Percentiles rank a stretch among this genome's conserved stretches.
Conservation (phyloP, 2,329 filamentous ascomycete genomes). For the Penicillium sp. region DNA sequence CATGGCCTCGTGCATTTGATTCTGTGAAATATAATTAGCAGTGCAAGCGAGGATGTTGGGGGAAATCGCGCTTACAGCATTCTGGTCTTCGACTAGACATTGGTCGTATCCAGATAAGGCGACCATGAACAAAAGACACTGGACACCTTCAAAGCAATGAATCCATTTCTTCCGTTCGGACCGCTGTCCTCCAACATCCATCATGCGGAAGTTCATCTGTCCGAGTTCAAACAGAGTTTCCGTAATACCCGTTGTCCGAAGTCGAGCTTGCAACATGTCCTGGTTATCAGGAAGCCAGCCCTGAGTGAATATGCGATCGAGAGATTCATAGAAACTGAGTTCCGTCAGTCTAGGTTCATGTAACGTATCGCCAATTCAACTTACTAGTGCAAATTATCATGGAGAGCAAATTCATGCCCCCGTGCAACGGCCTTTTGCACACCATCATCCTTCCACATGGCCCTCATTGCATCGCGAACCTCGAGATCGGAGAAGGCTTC, state of each 20-base stretch:
- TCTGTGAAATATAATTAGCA: conserved; percentile 50
- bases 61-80: conserved; percentile 67
- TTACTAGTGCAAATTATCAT: conserved; percentile 94
- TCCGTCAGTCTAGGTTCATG: conserved; percentile 14
- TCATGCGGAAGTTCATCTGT: conserved; percentile 93
- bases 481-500: conserved; percentile 68
- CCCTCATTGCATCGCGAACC: conserved; percentile 74
- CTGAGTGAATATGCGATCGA: conserved; percentile 72
- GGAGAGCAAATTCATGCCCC: conserved; percentile 93
- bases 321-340: conserved; percentile 74
- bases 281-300: conserved; percentile 89
- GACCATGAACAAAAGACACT: conserved; percentile 87
- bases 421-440: conserved; percentile 86
- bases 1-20: conserved; percentile 87
- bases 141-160: conserved; percentile 92
- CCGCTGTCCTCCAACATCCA: conserved; percentile 87
- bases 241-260: conserved; percentile 92
- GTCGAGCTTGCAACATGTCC: conserved; percentile 84
- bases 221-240: conserved; percentile 92
- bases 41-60: not conserved
- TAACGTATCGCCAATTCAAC: conserved; percentile 31
- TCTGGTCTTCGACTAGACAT: conserved; percentile 92
- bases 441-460: conserved; percentile 78
- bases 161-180: conserved; percentile 98
- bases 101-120: conserved; percentile 97